Evolutionary conservation across 148 eudicot species (phyloP).

Genomic region (Amaranthus cruentus): DNA sequence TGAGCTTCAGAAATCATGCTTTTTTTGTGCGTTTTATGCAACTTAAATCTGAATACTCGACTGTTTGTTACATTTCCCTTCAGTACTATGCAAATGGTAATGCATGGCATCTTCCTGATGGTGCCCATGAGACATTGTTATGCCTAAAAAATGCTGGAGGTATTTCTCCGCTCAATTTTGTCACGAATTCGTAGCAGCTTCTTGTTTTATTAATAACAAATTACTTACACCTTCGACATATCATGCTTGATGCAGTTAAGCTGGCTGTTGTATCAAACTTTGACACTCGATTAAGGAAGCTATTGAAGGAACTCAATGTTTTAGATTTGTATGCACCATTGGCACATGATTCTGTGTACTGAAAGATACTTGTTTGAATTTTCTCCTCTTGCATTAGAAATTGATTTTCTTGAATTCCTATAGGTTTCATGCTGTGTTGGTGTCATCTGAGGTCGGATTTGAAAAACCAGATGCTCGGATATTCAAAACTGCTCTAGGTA

Average conservation of each 20-base stretch:
- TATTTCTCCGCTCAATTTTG: slow-evolving; percentile 28
- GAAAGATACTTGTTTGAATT: neutral
- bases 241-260: slow-evolving; percentile 57
- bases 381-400: neutral
- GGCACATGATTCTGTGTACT: neutral
- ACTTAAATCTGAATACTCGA: neutral
- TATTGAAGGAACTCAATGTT: slow-evolving; percentile 78
- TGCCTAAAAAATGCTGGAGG: slow-evolving; percentile 86
- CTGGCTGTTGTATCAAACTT: slow-evolving; percentile 96
- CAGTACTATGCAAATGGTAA: slow-evolving; percentile 90
- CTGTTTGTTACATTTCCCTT: neutral
- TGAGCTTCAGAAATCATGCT: neutral
- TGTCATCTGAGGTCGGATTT: slow-evolving; percentile 88
- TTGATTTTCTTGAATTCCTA: slow-evolving; percentile 7
- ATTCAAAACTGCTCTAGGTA: slow-evolving; percentile 88
- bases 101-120: slow-evolving; percentile 91
- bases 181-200: neutral
- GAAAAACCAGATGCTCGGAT: slow-evolving; percentile 85
- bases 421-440: slow-evolving; percentile 91
- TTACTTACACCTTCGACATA: slow-evolving; percentile 5
- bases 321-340: slow-evolving; percentile 58
- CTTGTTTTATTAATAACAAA: neutral
- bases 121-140: slow-evolving; percentile 65
- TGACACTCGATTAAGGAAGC: slow-evolving; percentile 90
- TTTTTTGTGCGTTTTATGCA: neutral